Evolutionary conservation across 1,284 basidiomycete genomes (phyloP).

Genomic region (Microbotryum silenes-acaulis): DNA sequence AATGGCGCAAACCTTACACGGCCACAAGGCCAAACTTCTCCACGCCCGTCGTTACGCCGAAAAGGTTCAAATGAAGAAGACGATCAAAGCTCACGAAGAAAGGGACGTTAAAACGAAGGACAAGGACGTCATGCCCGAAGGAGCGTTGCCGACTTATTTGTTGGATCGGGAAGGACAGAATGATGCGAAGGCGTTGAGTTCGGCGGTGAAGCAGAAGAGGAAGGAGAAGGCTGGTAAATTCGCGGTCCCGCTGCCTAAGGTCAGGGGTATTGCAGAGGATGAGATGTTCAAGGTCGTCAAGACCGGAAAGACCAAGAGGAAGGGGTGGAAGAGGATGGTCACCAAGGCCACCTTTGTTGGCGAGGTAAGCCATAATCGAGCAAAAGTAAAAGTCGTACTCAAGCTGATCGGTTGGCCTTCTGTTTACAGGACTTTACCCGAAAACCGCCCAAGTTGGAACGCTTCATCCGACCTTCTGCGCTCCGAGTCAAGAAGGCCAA

Average conservation of each 20-base stretch:
- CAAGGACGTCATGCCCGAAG: constrained; percentile 68
- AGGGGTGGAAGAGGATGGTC: constrained; percentile 99
- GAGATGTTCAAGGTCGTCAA: constrained; percentile 99
- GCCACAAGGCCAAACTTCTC: constrained; percentile 93
- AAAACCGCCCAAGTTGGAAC: constrained; percentile 98
- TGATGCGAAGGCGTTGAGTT: constrained; percentile 94
- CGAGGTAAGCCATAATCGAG: constrained; percentile 16
- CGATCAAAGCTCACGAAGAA: constrained; percentile 97
- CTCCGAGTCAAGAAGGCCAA: constrained; percentile 97
- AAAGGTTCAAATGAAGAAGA: constrained; percentile 99
- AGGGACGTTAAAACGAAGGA: constrained; percentile 93
- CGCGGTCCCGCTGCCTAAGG: constrained; percentile 91
- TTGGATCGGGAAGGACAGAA: constrained; percentile 95
- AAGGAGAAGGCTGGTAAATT: constrained; percentile 99
- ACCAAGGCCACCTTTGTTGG: constrained; percentile 99
- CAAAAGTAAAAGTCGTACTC: too few relatives aligned
- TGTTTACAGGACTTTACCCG: constrained; percentile 73
- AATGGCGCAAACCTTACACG: constrained; percentile 86
- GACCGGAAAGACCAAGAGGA: constrained; percentile 93
- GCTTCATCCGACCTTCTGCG: constrained; percentile 96
- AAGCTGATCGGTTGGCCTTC: too few relatives aligned
- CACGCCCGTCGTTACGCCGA: constrained; percentile 93
- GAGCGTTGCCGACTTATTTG: constrained; percentile 85
- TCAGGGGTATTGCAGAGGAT: constrained; percentile 96
- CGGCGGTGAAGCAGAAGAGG: constrained; percentile 95